Percentiles rank a stretch among this genome's conserved stretches.
phyloP scores from a whole-genome alignment of 1,284 basidiomycete genomes.

The Trichosporon coremiiforme region DNA sequence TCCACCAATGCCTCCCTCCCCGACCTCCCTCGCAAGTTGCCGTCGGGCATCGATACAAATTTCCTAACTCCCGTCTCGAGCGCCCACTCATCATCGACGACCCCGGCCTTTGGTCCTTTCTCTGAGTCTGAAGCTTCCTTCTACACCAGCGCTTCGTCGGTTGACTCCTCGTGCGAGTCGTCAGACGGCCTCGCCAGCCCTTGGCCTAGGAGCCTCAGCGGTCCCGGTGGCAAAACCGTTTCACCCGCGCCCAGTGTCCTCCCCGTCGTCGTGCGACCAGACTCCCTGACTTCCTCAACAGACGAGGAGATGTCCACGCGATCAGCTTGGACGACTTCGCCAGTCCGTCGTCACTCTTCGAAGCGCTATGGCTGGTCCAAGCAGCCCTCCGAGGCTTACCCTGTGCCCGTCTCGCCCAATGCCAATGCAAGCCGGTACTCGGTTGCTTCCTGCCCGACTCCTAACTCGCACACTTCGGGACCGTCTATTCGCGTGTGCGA shows the following conservation, averaged over 20 bases:
- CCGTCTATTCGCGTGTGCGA: conserved; percentile 27
- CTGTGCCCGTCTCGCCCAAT: conserved; percentile 12
- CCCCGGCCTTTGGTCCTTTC: conserved; percentile 7
- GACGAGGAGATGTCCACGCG: conserved; percentile 15
- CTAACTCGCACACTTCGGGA: conserved; percentile 16
- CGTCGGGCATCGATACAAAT: conserved; percentile 9
- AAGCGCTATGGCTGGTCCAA: conserved; percentile 2
- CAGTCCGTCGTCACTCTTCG: not conserved
- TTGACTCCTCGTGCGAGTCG: conserved; percentile 12
- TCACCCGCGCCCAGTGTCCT: not conserved
- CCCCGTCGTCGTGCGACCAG: not conserved
- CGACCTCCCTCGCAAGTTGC: conserved; percentile 9
- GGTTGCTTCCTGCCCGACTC: conserved; percentile 12
- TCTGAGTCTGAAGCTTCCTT: conserved; percentile 6
- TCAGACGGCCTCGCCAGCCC: conserved; percentile 12
- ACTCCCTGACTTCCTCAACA: conserved; percentile 9
- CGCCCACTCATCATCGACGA: conserved; percentile 9
- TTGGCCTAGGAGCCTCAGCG: conserved; percentile 11
- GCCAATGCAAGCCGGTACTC: conserved; percentile 11
- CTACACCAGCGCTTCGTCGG: conserved; percentile 13
- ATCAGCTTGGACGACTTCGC: conserved; percentile 11
- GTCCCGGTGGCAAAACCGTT: not conserved
- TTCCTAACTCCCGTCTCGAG: conserved; percentile 11
- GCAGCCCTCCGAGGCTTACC: not conserved
- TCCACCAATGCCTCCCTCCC: not conserved